Conservation (phyloP, 2,329 filamentous ascomycete genomes). For the Myriosclerotinia scirpicola region DNA sequence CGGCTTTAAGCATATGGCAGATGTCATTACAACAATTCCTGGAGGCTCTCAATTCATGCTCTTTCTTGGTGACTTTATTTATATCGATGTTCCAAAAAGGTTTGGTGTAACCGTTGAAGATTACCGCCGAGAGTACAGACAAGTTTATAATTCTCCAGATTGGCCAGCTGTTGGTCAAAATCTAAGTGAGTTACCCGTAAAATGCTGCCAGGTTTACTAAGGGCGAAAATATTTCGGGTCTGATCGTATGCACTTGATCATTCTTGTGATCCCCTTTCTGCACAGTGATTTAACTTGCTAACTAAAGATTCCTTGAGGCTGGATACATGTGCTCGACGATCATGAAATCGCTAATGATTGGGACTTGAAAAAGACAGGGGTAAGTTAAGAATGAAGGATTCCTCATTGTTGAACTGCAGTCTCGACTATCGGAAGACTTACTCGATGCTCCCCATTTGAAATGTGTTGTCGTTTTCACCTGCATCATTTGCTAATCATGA, state of each 20-base stretch:
- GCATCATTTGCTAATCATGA: background rate
- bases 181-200: slow-evolving; percentile 55
- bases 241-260: background rate
- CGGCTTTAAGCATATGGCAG: slow-evolving; percentile 74
- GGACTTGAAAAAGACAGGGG: slow-evolving; percentile 75
- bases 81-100: slow-evolving; percentile 81
- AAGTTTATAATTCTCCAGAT: slow-evolving; percentile 93
- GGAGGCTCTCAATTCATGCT: slow-evolving; percentile 72
- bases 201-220: background rate
- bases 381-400: slow-evolving; percentile 52
- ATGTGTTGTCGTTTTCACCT: background rate
- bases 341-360: slow-evolving; percentile 97
- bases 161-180: slow-evolving; percentile 75
- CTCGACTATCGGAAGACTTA: background rate
- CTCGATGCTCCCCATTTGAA: background rate
- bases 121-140: slow-evolving; percentile 89
- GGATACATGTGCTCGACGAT: slow-evolving; percentile 96
- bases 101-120: slow-evolving; percentile 71
- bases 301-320: slow-evolving; percentile 43
- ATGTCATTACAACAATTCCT: slow-evolving; percentile 64
- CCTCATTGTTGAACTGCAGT: slow-evolving; percentile 25
- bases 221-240: background rate
- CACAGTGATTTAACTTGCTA: background rate
- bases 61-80: slow-evolving; percentile 87
- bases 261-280: background rate